Evolutionary conservation across 805 yeast species (phyloP), one percentile per base, ranked within the genome.

Genomic region (Metschnikowia peoriensis): DNA sequence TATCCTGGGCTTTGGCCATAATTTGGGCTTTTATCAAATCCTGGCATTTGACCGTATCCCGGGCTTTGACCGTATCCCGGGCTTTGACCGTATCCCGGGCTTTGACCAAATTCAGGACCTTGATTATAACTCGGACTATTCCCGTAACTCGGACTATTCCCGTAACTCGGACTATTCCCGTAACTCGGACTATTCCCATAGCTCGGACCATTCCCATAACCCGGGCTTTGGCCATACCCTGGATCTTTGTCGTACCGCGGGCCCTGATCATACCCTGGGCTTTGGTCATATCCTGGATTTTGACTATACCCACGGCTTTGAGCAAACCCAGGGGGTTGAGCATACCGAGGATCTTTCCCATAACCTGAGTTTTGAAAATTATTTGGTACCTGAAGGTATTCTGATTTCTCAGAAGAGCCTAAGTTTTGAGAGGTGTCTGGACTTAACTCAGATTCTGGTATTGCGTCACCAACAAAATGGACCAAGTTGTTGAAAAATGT

Each of bases 401-500:
- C 22, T 22, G 22, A 22, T 22, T 22, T 22, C 4, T 22, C 22
- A 22, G 22, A 22, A 22, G 22, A 4, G 4, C 22, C 22, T 22
- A 22, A 22, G 22, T 22, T 22, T 4, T 4, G 22, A 22, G 22
- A 22, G 22, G 22, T 22, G 22, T 22, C 22, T 22, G 22, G 22
- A 22, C 22, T 22, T 9, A 28, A 17, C 12, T 28, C 38, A 22
- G n/a, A 17, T 17, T 39, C 43, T 32, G 44, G 35, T 15, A n/a
- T 41, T 12, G 44, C 28, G 15, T 41, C 52, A 14, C 35, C 52
- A 14, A 44, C 50, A n/a, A 50, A 50, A 35, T 50, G 29, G 17
- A 50, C 47, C 42, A 50, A 50, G 17, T 50, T 50, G 47, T 46
- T 50, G 47, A 37, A 50, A 29, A 50, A 50, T 6, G 47, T n/a